These are phyloP conservation scores for Daucus carota DNA, from an alignment of 129 eudicot genomes.

Conservation along the genomic window DH1_v3.0 NC_030386.2:21728001-21728500, in stretches of 20 bases:
- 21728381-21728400: conserved; percentile 61
- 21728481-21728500: conserved; percentile 25
- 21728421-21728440: conserved; percentile 54
- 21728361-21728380: conserved; percentile 70
- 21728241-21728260: not conserved
- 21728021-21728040: not conserved
- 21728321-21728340: not conserved
- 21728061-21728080: not conserved
- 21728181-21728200: not conserved
- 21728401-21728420: conserved; percentile 41
- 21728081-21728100: not conserved
- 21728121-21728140: not conserved
- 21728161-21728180: not conserved
- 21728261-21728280: not conserved
- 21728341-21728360: conserved; percentile 19
- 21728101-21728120: not conserved
- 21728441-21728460: conserved; percentile 34
- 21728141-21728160: not conserved
- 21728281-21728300: not conserved
- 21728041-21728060: too few relatives aligned
- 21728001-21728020: not conserved
- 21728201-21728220: not conserved
- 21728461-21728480: conserved; percentile 31
- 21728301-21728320: not conserved
- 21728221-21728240: not conserved